These are phyloP conservation scores for Alisma plantagoaquatica DNA, from an alignment of 106 monocot species.

Conservation along the genomic window DNA sequence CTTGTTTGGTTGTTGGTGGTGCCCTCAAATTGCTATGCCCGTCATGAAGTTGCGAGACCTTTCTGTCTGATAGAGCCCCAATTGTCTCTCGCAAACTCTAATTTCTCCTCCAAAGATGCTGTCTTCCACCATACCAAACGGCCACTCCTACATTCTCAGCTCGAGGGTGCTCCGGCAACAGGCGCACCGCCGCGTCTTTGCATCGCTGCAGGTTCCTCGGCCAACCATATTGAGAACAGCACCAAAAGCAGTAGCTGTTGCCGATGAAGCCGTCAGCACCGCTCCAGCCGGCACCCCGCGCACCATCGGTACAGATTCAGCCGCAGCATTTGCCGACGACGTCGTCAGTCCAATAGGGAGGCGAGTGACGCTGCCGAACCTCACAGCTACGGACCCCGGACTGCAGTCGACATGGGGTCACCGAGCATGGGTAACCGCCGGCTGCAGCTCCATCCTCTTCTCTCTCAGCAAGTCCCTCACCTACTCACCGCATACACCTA, in stretches of 20 bases:
- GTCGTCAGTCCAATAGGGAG: too few species aligned
- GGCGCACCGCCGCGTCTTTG: neutral
- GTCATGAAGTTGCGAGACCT: too few species aligned
- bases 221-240: too few species aligned
- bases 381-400: neutral
- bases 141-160: neutral
- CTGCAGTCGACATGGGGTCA: conserved; percentile 20
- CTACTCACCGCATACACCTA: neutral
- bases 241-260: too few species aligned
- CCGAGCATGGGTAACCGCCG: conserved; percentile 18
- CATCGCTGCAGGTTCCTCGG: neutral
- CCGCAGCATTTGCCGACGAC: neutral
- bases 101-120: too few species aligned
- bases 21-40: too few species aligned
- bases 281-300: neutral
- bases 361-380: too few species aligned
- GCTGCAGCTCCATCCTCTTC: conserved; percentile 7
- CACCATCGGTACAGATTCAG: neutral
- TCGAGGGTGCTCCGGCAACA: neutral
- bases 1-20: too few species aligned
- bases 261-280: too few species aligned
- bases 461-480: conserved; percentile 10
- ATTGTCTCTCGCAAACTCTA: too few species aligned
- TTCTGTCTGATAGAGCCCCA: too few species aligned
- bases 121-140: too few species aligned